Evolutionary conservation across 768 basidiomycete genomes (phyloP).

Genomic region (Leccinum obscurum): DNA sequence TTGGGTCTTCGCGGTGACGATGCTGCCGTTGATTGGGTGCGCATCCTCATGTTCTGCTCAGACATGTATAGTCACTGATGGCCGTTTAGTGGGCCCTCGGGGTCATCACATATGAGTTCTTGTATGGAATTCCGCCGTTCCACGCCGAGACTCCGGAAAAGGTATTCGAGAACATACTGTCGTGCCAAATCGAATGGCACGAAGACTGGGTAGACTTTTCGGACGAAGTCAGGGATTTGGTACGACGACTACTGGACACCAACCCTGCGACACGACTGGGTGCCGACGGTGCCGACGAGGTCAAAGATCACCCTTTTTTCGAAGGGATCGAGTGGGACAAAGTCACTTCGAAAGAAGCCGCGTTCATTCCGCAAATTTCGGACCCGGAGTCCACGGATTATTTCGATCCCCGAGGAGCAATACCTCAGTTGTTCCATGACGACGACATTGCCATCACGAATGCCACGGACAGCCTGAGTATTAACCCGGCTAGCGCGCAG

Average conservation of each 20-base stretch:
- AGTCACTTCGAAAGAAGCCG: slow-evolving; percentile 84
- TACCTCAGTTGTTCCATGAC: slow-evolving; percentile 88
- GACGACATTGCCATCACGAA: slow-evolving; percentile 69
- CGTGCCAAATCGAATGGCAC: slow-evolving; percentile 93
- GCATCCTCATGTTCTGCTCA: slow-evolving; percentile 30
- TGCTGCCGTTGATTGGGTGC: slow-evolving; percentile 94
- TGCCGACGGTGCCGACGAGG: slow-evolving; percentile 84
- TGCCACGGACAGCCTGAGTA: slow-evolving; percentile 42
- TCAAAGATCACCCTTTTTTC: slow-evolving; percentile 91
- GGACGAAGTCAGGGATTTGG: slow-evolving; percentile 85
- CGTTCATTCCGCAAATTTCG: slow-evolving; percentile 92
- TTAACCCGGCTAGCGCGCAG: slow-evolving; percentile 21
- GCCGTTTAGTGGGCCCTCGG: slow-evolving; percentile 90
- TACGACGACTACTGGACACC: slow-evolving; percentile 79
- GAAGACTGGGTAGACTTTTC: slow-evolving; percentile 90
- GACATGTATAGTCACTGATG: slow-evolving; percentile 13
- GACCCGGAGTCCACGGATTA: slow-evolving; percentile 99
- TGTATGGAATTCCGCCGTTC: slow-evolving; percentile 97
- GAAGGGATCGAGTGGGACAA: slow-evolving; percentile 91
- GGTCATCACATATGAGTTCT: slow-evolving; percentile 96
- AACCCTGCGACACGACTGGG: slow-evolving; percentile 84
- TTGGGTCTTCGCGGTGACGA: slow-evolving; percentile 95
- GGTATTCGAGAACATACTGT: slow-evolving; percentile 98
- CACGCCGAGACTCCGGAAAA: slow-evolving; percentile 96
- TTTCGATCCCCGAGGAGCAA: slow-evolving; percentile 94